phyloP scores from a whole-genome alignment of 208 protist species.

The Trichomonas tenax region DNA sequence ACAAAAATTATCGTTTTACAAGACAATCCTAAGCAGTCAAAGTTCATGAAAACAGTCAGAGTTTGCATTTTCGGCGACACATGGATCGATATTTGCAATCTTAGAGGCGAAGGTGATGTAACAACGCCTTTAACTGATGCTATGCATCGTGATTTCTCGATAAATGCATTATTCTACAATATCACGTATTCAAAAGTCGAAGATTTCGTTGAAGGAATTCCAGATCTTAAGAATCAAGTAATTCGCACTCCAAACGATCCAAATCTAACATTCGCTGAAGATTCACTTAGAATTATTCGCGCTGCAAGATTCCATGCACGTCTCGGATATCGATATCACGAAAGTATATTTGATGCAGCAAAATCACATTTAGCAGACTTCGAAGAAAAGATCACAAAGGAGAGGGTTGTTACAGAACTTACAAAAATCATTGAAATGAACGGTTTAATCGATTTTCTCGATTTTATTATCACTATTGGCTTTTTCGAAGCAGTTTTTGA shows the following conservation, averaged over 20 bases:
- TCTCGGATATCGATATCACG: background rate
- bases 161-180: slow-evolving; percentile 97
- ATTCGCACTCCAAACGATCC: slow-evolving; percentile 38
- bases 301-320: slow-evolving; percentile 34
- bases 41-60: background rate
- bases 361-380: background rate
- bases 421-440: background rate
- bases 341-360: background rate
- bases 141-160: slow-evolving; percentile 84
- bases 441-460: background rate
- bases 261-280: slow-evolving; percentile 41
- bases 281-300: slow-evolving; percentile 44
- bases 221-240: background rate
- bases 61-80: background rate
- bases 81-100: background rate
- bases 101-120: background rate
- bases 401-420: background rate
- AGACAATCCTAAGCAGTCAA: background rate
- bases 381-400: background rate
- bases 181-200: slow-evolving; percentile 56
- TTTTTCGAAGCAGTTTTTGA: background rate
- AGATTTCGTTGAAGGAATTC: background rate
- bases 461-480: background rate
- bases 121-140: slow-evolving; percentile 72
- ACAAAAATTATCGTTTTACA: background rate